Base-by-base conservation (phyloP, 2,329 filamentous ascomycete species). In the Aureobasidium sp. region DNA sequence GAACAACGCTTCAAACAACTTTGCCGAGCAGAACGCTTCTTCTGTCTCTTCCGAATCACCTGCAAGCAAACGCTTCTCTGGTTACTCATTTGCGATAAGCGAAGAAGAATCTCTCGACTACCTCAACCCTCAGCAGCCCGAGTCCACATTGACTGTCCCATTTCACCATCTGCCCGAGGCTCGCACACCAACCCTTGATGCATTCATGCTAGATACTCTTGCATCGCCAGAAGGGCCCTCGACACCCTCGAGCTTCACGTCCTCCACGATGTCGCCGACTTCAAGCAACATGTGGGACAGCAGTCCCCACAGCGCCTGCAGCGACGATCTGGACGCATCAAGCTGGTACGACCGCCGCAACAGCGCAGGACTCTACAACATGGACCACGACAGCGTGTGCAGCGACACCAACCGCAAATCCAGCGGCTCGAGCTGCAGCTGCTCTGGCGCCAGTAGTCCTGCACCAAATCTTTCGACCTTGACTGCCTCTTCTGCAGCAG, bases 141-240 rank as follows among this genome's bases (percentile, higher is more conserved):
- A 44, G 22, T 20, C 31, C 8, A 17, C 14, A n/a, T 20, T 27
- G 15, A 4, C 27, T 11, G 8, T 15, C 1, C 34, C 36, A 12
- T 25, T 53, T 41, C 20, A 61, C 37, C 37, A 47, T 17, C 15
- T 47, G 20, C 15, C 45, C 5, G 62, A 63, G 27, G 62, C 62
- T 6, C 57, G 58, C 27, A 63, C 64, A 9, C 64, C 64, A 8
- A 62, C 48, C 12, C 47, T 65, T 15, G 64, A 65, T 27, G 29
- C n/a, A 29, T 53, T 60, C 56, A 63, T 60, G 45, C 25, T 63
- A 6, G 62, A 60, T 17, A n/a, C 48, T 7, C 9, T 22, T 22
- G 36, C 44, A 7, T 17, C n/a, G 2, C 37, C 61, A 1, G 45
- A 42, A 17, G 20, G 15, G 11, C 51, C 44, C 12, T 42, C 61